A percentile compares a stretch with the other conserved stretches of the same genome.
These are phyloP conservation scores for Boletus edulis DNA, from an alignment of 768 basidiomycete genomes.

Conservation along the genomic window DNA sequence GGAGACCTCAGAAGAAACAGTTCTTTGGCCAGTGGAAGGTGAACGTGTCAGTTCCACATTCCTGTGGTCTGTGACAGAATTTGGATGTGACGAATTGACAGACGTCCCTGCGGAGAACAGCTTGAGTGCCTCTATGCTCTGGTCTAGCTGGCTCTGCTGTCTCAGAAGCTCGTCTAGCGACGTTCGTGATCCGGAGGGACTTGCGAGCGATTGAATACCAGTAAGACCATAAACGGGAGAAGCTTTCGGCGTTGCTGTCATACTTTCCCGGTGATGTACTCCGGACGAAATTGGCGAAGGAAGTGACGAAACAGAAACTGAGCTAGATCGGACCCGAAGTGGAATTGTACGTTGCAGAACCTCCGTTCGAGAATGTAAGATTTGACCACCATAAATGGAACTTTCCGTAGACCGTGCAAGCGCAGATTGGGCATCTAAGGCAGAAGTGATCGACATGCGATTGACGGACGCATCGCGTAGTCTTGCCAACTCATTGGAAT, in stretches of 20 bases:
- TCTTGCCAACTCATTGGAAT: slow-evolving; percentile 6
- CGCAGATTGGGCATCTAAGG: slow-evolving; percentile 8
- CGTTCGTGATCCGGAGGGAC: slow-evolving; percentile 20
- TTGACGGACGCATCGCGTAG: slow-evolving; percentile 4
- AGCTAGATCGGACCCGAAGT: not conserved
- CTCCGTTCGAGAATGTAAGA: not conserved
- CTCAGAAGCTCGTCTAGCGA: slow-evolving; percentile 54
- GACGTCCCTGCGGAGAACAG: slow-evolving; percentile 36
- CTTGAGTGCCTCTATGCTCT: slow-evolving; percentile 58
- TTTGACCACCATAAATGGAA: slow-evolving; percentile 4
- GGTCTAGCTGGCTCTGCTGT: slow-evolving; percentile 63
- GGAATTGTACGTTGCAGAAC: not conserved
- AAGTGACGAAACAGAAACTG: not conserved
- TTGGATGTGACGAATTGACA: slow-evolving; percentile 32
- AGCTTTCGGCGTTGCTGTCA: slow-evolving; percentile 10
- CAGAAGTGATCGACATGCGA: slow-evolving; percentile 1
- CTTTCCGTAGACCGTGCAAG: slow-evolving; percentile 3
- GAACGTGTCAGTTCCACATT: slow-evolving; percentile 18
- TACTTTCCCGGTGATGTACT: not conserved
- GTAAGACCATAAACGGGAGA: slow-evolving; percentile 49
- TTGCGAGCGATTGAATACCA: slow-evolving; percentile 26
- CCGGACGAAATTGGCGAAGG: not conserved
- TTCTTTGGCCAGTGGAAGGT: slow-evolving; percentile 25
- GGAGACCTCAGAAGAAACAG: slow-evolving; percentile 52
- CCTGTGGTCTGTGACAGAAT: slow-evolving; percentile 26